Evolutionary conservation across 371 early-diverging fungal species (phyloP).

Genomic region (Mucor sp.): DNA sequence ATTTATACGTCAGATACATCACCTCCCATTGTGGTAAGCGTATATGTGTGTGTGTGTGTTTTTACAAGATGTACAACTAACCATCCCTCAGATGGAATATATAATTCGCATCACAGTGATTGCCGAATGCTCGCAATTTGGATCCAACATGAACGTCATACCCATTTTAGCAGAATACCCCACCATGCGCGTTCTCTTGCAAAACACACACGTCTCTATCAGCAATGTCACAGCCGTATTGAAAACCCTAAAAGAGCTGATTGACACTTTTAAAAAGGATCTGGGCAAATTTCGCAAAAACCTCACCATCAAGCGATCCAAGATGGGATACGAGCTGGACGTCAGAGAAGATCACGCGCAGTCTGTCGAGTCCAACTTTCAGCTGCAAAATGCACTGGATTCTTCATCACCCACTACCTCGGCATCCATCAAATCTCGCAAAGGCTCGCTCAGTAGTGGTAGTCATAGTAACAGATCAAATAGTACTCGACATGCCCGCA

Average conservation of each 20-base stretch:
- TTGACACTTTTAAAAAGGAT: conserved; percentile 65
- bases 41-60: too few relatives aligned
- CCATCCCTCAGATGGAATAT: conserved; percentile 37
- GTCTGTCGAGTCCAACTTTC: conserved; percentile 8
- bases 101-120: conserved; percentile 74
- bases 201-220: conserved; percentile 59
- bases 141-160: conserved; percentile 61
- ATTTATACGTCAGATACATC: conserved; percentile 33
- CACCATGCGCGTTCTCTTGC: conserved; percentile 70
- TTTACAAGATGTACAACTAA: too few relatives aligned
- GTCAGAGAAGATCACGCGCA: conserved; percentile 43
- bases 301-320: conserved; percentile 38
- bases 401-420: conserved; percentile 9
- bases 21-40: conserved; percentile 20
- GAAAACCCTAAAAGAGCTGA: conserved; percentile 52
- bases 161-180: conserved; percentile 62
- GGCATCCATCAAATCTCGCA: neutral
- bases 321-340: conserved; percentile 54
- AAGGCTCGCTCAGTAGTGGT: neutral
- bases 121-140: conserved; percentile 75
- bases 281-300: conserved; percentile 58
- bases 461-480: neutral
- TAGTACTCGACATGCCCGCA: neutral
- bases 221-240: conserved; percentile 56
- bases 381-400: conserved; percentile 18